Evolutionary conservation across 2,329 filamentous ascomycete species (phyloP).

Genomic region (Cordyceps javanica): DNA sequence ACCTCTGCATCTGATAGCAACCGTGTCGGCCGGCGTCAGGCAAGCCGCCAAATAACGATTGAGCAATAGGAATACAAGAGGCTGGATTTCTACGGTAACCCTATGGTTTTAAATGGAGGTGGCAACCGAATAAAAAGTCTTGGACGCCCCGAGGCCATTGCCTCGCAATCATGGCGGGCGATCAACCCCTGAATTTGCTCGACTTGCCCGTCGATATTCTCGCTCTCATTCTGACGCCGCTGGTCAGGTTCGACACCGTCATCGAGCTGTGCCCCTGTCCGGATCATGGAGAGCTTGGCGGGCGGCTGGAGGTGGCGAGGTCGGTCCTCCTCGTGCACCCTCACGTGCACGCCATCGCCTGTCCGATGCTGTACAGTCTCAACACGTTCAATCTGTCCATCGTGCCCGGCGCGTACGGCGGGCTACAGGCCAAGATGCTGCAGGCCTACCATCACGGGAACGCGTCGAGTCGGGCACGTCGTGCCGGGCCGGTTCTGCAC

Average conservation of each 20-base stretch:
- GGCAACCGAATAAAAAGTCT: not conserved
- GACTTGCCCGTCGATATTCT: slow-evolving; percentile 30
- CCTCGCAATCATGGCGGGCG: not conserved
- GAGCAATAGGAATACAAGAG: no score
- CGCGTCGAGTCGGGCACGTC: not conserved
- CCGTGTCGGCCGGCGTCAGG: no score
- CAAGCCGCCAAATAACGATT: no score
- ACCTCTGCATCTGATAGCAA: no score
- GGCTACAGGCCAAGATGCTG: slow-evolving; percentile 22
- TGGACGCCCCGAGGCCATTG: not conserved
- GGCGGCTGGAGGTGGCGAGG: slow-evolving; percentile 19
- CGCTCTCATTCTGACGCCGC: slow-evolving; percentile 24
- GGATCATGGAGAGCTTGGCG: not conserved
- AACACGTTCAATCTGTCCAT: slow-evolving; percentile 27
- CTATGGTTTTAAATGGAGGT: not conserved
- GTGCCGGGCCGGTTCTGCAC: not conserved
- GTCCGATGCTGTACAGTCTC: slow-evolving; percentile 25
- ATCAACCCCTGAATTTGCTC: slow-evolving; percentile 21
- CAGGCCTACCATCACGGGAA: slow-evolving; percentile 9
- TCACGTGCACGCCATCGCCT: slow-evolving; percentile 26
- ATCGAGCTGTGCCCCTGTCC: slow-evolving; percentile 26
- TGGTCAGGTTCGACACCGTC: slow-evolving; percentile 20
- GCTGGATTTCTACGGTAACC: no score
- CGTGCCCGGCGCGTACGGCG: slow-evolving; percentile 20
- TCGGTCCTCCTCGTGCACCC: slow-evolving; percentile 28